A percentile compares a stretch with the other conserved stretches of the same genome.
These are phyloP conservation scores for Tylopilus rubrobrunneus DNA, from an alignment of 768 basidiomycete genomes.

Conservation along the genomic window DNA sequence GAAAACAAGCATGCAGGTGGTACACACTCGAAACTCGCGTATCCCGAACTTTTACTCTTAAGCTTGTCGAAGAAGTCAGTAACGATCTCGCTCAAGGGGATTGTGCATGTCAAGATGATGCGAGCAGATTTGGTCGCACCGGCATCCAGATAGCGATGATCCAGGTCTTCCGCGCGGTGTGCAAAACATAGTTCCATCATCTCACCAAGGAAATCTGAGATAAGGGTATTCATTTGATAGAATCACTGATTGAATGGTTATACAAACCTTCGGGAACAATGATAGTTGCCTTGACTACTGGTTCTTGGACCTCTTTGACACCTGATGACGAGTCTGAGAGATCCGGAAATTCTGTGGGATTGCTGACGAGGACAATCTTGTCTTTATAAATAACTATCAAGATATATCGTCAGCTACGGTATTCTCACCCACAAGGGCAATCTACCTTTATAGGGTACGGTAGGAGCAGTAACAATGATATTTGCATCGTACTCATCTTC, in stretches of 20 bases:
- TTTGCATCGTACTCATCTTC: constrained; percentile 97
- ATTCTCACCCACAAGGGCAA: background rate
- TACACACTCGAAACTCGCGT: constrained; percentile 86
- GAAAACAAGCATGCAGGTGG: background rate
- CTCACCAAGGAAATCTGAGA: constrained; percentile 82
- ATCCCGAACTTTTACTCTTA: constrained; percentile 89
- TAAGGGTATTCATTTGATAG: background rate
- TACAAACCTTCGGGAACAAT: constrained; percentile 84
- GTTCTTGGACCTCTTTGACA: constrained; percentile 82
- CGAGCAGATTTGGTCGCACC: constrained; percentile 42
- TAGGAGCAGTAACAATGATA: constrained; percentile 93
- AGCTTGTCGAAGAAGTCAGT: constrained; percentile 94
- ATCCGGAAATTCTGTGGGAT: constrained; percentile 96
- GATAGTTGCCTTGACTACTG: constrained; percentile 89
- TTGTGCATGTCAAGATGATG: constrained; percentile 72
- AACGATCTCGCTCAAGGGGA: constrained; percentile 93
- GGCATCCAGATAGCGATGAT: constrained; percentile 81
- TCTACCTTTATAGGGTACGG: constrained; percentile 86
- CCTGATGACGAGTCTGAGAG: constrained; percentile 52
- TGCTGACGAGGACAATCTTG: constrained; percentile 67
- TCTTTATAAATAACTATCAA: constrained; percentile 68
- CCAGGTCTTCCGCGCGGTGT: constrained; percentile 79
- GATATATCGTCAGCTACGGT: background rate
- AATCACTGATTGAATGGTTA: background rate
- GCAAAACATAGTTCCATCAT: constrained; percentile 94